Evolutionary conservation across 495 filamentous ascomycete species (phyloP).

Genomic region (Penicillium arizonense): DNA sequence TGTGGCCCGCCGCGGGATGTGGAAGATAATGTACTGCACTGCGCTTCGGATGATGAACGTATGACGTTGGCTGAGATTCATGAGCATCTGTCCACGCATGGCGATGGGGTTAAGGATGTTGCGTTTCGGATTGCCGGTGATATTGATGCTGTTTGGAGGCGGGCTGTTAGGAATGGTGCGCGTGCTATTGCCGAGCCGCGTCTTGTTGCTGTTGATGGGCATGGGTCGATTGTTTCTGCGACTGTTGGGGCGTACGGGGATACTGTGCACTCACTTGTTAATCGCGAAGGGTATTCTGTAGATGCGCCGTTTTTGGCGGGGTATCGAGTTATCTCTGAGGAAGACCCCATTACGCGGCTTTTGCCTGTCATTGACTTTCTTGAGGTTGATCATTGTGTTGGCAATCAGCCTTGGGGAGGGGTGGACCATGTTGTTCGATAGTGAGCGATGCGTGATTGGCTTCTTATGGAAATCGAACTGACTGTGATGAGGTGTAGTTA

Average conservation of each 20-base stretch:
- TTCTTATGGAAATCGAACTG: neutral
- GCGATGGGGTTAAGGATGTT: constrained; percentile 81
- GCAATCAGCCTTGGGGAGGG: constrained; percentile 78
- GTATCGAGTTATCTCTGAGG: constrained; percentile 45
- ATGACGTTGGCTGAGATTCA: constrained; percentile 61
- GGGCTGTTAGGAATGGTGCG: constrained; percentile 64
- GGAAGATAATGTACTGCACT: constrained; percentile 13
- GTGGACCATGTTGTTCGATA: constrained; percentile 72
- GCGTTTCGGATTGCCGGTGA: constrained; percentile 73
- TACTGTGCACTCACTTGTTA: constrained; percentile 77
- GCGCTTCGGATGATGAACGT: constrained; percentile 35
- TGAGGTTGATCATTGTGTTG: constrained; percentile 82
- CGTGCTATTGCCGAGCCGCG: constrained; percentile 53
- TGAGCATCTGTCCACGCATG: constrained; percentile 66
- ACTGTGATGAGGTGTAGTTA: constrained; percentile 45
- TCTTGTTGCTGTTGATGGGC: constrained; percentile 33
- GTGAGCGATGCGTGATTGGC: constrained; percentile 24
- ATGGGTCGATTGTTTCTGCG: constrained; percentile 58
- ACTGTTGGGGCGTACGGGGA: constrained; percentile 78
- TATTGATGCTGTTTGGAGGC: constrained; percentile 62
- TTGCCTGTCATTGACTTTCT: constrained; percentile 57
- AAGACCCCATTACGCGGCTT: constrained; percentile 41
- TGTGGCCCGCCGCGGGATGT: constrained; percentile 42
- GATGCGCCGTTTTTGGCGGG: constrained; percentile 65
- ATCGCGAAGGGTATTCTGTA: constrained; percentile 58